Base-by-base conservation (phyloP, 176 grass and related monocot genomes). In the Zoysia japonica region DNA sequence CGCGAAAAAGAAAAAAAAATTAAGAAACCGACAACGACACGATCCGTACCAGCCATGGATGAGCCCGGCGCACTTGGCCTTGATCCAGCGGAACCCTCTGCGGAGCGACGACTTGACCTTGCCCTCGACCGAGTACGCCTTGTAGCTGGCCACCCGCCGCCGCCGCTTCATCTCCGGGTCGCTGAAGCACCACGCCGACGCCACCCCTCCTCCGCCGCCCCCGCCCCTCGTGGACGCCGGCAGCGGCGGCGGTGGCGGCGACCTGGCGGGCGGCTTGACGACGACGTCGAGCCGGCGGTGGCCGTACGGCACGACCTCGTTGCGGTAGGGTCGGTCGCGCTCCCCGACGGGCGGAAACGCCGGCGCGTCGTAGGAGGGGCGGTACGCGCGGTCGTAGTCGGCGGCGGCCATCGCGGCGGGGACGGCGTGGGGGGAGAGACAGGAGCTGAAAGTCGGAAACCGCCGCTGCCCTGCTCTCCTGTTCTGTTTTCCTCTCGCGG, bases 61-160 rank as follows among this genome's bases (percentile, higher is more conserved):
- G 57, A 96, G 85, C 65, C 84, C 88, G 46, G 96, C 88, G 90
- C 96, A 99, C 82, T 93, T 99, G 28, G 60, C 82, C 88, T 96
- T 96, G 92, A 96, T 93, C 96, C 96, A 99, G 77, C 88, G 90
- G 78, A 99, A 91, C 3, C 96, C 82, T 82, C 90, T 93, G 47
- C 96, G 90, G 61, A 99, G 15, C 12, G 96, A 93, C 2, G 88
- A 62, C 88, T 96, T 99, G 60, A 96, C 84, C 78, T 96, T 99
- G 5, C 92, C 96, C 73, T 99, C 92, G 37, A 89, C 96, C 17
- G 92, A 92, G 77, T 99, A 99, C 42, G 88, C 88, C 88, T 99
- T 99, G 90, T 99, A 99, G 80, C 88, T 93, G 39, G 92, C 90
- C n/a, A 99, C 92, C 79, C 96, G 68, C 63, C 90, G 77, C 86